A percentile compares a stretch with the other conserved stretches of the same genome.
Evolutionary conservation across 495 filamentous ascomycete species (phyloP).

Genomic region (Tuber umbilicatum): DNA sequence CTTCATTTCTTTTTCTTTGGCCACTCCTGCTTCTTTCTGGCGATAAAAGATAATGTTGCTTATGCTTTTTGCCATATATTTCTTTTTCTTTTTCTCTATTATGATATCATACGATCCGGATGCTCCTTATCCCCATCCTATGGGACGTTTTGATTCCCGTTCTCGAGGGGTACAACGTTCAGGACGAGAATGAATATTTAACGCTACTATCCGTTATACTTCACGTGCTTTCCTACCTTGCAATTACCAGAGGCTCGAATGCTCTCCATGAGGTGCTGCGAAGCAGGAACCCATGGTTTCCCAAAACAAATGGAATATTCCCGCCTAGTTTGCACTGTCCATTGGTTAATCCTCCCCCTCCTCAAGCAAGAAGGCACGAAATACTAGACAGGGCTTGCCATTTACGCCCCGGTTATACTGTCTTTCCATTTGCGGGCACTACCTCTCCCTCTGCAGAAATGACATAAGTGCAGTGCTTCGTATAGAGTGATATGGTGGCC

Average conservation of each 20-base stretch:
- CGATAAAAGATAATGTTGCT: not conserved
- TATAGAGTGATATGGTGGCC: not conserved
- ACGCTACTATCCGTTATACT: not conserved
- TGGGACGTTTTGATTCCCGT: not conserved
- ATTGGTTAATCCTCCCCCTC: not conserved
- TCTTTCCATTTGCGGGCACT: not conserved
- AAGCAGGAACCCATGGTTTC: constrained; percentile 2
- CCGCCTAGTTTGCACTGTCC: not conserved
- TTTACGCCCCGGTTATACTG: not conserved
- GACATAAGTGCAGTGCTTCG: not conserved
- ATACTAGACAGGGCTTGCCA: not conserved
- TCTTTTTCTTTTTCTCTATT: not conserved
- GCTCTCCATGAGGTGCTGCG: not conserved
- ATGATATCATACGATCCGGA: constrained; percentile 3
- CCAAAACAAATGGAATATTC: not conserved
- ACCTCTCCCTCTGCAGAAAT: not conserved
- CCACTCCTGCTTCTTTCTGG: not conserved
- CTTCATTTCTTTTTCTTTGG: not conserved
- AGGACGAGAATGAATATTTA: not conserved
- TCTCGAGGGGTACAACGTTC: not conserved
- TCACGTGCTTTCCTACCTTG: constrained; percentile 1
- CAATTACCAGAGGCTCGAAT: not conserved
- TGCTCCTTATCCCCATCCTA: not conserved
- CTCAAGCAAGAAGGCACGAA: not conserved
- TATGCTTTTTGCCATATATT: not conserved